Evolutionary conservation across 108 stramenopile species (phyloP), one percentile per base, ranked within the genome.

Genomic region (Nitzschia sp.): DNA sequence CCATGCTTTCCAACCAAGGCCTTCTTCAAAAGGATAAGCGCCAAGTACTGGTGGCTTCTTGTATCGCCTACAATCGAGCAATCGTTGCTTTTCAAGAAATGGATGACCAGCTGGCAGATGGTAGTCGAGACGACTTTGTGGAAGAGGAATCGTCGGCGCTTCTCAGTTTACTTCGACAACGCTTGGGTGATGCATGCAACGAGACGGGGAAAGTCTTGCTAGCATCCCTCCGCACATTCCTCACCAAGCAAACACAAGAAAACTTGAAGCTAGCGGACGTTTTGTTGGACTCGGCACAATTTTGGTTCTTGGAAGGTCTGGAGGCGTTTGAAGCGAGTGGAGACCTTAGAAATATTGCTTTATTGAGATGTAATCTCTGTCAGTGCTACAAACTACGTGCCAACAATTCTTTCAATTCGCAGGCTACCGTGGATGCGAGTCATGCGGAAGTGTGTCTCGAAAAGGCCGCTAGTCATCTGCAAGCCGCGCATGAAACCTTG

Each of bases 101-200:
- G 4, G n/a, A 25, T 11, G 53, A 19, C 11, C 15, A 0, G 4
- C 15, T 27, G 15, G 73, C 52, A 8, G 25, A 47, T 5, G 50
- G 25, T 44, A 11, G 38, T 22, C 13, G 23, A 8, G n/a, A 32
- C 19, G 33, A 66, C 17, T 15, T 15, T 19, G 47, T 22, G 2
- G 30, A 15, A 22, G 17, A 33, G 8, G 0, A 53, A 9, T 53
- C 62, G 15, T 34, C 77, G 45, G 15, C 58, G 9, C 31, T 85
- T 25, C 61, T 86, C 1, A 63, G 76, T 53, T 57, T 93, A 33
- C 73, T 93, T 2, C 80, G 72, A 2, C 87, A 90, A 64, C 55
- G 92, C n/a, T 77, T 89, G n/a, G 93, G 93, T 16, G 93, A 94
- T 75, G 75, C 93, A 1, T 91, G 86, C 66, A 94, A 94, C 62